Base-by-base conservation (phyloP, 495 filamentous ascomycete species). In the Parathielavia appendiculata region DNA sequence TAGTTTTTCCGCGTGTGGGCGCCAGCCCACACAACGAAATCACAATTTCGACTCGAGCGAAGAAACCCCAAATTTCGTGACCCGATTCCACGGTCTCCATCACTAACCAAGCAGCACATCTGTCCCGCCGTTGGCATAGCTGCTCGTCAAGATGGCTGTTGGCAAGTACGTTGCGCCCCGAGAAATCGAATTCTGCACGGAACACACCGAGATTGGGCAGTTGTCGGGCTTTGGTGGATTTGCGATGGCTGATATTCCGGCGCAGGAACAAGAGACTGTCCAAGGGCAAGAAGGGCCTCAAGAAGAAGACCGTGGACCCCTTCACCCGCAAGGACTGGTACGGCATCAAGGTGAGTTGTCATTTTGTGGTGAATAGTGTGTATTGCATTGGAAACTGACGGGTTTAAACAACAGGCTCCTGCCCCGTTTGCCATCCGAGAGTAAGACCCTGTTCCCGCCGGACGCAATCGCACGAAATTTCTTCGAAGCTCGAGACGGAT, bases 221-320 rank as follows among this genome's bases (percentile, higher is more conserved):
- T 20, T 22, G 22, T 17, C 26, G 30, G 13, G 56, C 46, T 20
- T 10, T 45, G 32, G 57, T 52, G 56, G 53, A 52, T 43, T 60
- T 60, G 52, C 45, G 50, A 64, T 65, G 51, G 69, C 78, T 79
- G 75, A 81, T 74, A 69, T 23, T 48, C 47, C 72, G 41, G 62
- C 70, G 77, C 71, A 98, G 95, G 88, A 98, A 98, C 84, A 97
- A 98, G 90, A 89, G 93, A 77, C 85, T 98, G 81, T 97, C 93
- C 51, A 98, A 98, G 83, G 95, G 93, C 82, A 98, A 98, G 90
- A 98, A 98, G 86, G 93, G 93, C 75, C 85, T 98, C 71, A 98
- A 98, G 90, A 98, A 98, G 93, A 92, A 89, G 79, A 86, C 89
- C 57, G 86, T 90, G 73, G 93, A 98, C 75, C 95, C 93, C 66